Evolutionary conservation across 2,329 filamentous ascomycete species (phyloP), one percentile per base, ranked within the genome.

Genomic region (Myrmaecium sp.): DNA sequence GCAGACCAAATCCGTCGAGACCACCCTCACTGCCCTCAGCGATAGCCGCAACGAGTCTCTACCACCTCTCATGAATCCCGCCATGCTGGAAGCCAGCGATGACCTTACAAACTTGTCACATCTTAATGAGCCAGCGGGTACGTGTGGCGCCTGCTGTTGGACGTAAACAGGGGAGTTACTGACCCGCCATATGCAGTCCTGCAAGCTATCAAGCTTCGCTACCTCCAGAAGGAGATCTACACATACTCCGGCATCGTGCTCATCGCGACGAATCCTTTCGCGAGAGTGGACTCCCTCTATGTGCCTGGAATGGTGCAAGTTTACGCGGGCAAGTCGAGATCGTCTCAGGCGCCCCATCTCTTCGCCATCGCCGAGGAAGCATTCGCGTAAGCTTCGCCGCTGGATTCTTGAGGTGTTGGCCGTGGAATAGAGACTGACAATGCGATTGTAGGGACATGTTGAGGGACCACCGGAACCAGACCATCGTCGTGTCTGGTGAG

Each of bases 301-400:
- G 89, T 98, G 7, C 84, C 86, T 11, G 89, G 89, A 38, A 98
- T 98, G 86, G 84, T 98, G n/a, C 89, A 98, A 54, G 83, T 95
- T 20, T 98, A 98, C 57, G 84, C 89, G 30, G 89, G 89, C 47
- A 95, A 86, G 57, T 84, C 94, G 55, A 71, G 89, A 55, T 83
- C 84, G 32, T 93, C 89, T 32, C 89, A 95, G 56, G 89, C 91
- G 31, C 89, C 89, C 29, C 89, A 98, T 70, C 59, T 98, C 46
- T 98, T 98, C 57, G 89, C 89, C 40, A 98, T 98, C 58, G 89
- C 89, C 22, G 89, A 98, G 54, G 91, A 98, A 57, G 84, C 89
- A 33, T 98, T 95, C 60, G 82, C 86, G 81, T 89, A 69, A 61
- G 71, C n/a, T n/a, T 57, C 4, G 7, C 11, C 12, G 9, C 19